These are phyloP conservation scores for Penicillium diatomitis DNA, from an alignment of 495 filamentous ascomycete species.

Conservation along the genomic window DNA sequence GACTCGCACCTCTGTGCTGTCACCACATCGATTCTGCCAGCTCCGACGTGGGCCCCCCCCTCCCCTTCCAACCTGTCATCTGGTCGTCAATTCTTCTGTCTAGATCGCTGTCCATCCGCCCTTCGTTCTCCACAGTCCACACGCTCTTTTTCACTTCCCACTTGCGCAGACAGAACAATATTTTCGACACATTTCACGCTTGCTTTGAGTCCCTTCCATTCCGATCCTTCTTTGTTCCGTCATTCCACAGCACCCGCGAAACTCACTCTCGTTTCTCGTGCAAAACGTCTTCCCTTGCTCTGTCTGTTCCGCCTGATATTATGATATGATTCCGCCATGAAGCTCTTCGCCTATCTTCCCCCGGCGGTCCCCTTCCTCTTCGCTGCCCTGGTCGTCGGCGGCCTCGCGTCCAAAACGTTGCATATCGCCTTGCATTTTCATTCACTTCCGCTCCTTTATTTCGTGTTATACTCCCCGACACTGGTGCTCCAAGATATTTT, in stretches of 20 bases:
- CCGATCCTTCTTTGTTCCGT: not conserved
- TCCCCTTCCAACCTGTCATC: too few relatives aligned
- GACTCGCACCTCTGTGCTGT: too few relatives aligned
- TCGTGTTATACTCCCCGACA: conserved; percentile 29
- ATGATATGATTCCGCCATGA: conserved; percentile 20
- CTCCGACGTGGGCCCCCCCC: too few relatives aligned
- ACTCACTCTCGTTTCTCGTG: not conserved
- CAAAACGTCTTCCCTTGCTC: not conserved
- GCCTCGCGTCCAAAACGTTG: conserved; percentile 26
- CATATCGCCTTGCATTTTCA: conserved; percentile 29
- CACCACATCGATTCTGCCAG: too few relatives aligned
- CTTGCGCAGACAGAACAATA: too few relatives aligned
- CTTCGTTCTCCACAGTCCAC: too few relatives aligned
- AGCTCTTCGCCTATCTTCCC: conserved; percentile 13
- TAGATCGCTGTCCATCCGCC: too few relatives aligned
- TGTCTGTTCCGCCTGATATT: not conserved
- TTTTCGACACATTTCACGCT: too few relatives aligned
- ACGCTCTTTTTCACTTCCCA: too few relatives aligned
- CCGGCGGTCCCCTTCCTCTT: conserved; percentile 24
- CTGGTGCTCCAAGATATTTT: conserved; percentile 27
- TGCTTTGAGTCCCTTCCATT: too few relatives aligned
- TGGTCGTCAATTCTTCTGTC: too few relatives aligned
- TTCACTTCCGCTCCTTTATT: conserved; percentile 27
- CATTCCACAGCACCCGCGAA: conserved; percentile 1
- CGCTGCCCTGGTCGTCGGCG: conserved; percentile 26